phyloP scores from a whole-genome alignment of 2,329 filamentous ascomycete genomes.

The Nemania sp. region DNA sequence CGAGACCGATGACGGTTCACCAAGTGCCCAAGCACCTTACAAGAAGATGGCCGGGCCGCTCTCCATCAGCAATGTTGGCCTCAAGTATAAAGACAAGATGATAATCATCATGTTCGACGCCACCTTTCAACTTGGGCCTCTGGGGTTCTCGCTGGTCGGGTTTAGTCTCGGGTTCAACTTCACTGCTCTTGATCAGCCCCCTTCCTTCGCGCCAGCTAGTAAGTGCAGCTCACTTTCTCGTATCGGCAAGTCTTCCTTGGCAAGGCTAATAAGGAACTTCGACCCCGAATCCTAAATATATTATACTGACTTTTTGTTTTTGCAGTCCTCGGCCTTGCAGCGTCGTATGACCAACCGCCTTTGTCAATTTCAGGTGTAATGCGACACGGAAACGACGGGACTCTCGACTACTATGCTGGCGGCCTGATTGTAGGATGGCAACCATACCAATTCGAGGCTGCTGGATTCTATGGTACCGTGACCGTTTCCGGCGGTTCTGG shows the following conservation, averaged over 20 bases:
- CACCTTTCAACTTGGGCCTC: constrained; percentile 42
- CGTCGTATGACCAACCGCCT: constrained; percentile 41
- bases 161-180: constrained; percentile 39
- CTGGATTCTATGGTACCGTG: constrained; percentile 44
- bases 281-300: not conserved
- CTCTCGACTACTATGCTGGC: constrained; percentile 42
- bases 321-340: constrained; percentile 39
- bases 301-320: not conserved
- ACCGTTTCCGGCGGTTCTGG: constrained; percentile 4
- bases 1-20: constrained; percentile 4
- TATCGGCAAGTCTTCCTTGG: too few relatives aligned
- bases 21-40: constrained; percentile 26
- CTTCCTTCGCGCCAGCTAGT: constrained; percentile 20
- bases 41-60: constrained; percentile 41
- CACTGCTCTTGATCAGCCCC: constrained; percentile 16
- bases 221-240: too few relatives aligned
- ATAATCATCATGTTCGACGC: constrained; percentile 42
- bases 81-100: constrained; percentile 40
- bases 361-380: constrained; percentile 44
- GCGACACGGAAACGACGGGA: constrained; percentile 31
- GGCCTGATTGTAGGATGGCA: constrained; percentile 42
- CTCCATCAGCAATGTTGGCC: constrained; percentile 41
- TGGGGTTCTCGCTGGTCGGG: constrained; percentile 42
- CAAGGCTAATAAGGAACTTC: not conserved
- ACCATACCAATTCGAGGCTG: constrained; percentile 45